Conservation (phyloP, 1,139 yeast species). For the Kodamaea sp. region DNA sequence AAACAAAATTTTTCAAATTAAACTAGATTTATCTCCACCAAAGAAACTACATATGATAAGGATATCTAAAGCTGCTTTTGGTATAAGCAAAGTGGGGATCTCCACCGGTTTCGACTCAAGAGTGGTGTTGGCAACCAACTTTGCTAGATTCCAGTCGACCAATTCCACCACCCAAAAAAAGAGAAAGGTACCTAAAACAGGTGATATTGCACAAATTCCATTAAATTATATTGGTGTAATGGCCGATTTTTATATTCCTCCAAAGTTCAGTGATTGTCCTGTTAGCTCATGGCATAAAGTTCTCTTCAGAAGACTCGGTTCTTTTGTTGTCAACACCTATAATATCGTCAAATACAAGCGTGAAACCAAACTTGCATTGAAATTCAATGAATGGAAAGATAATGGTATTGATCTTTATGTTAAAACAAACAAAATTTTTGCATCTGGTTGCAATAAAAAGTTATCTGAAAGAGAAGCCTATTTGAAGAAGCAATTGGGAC, state of each 20-base stretch:
- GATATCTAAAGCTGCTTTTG: neutral
- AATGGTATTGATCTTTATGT: slow-evolving; percentile 65
- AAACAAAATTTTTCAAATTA: slow-evolving; percentile 5
- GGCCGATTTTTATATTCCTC: slow-evolving; percentile 46
- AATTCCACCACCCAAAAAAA: slow-evolving; percentile 13
- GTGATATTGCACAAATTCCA: slow-evolving; percentile 40
- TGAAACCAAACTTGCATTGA: slow-evolving; percentile 61
- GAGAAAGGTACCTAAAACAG: slow-evolving; percentile 18
- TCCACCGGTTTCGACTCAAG: too few relatives aligned
- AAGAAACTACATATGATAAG: slow-evolving; percentile 6
- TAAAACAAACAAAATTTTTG: slow-evolving; percentile 66
- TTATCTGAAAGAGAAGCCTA: slow-evolving; percentile 33
- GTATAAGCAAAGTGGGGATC: too few relatives aligned
- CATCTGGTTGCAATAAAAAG: slow-evolving; percentile 41
- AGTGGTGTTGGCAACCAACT: neutral
- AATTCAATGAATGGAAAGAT: slow-evolving; percentile 69
- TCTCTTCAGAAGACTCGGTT: slow-evolving; percentile 43
- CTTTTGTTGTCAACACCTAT: slow-evolving; percentile 58
- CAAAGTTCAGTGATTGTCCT: slow-evolving; percentile 30
- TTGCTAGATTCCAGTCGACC: slow-evolving; percentile 9
- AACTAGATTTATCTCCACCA: neutral
- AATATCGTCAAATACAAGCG: slow-evolving; percentile 62
- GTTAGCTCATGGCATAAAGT: slow-evolving; percentile 38
- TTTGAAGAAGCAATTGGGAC: slow-evolving; percentile 44
- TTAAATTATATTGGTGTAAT: slow-evolving; percentile 39